Conservation (phyloP, 805 yeast genomes). For the Barnettozyma sucrosica region DNA sequence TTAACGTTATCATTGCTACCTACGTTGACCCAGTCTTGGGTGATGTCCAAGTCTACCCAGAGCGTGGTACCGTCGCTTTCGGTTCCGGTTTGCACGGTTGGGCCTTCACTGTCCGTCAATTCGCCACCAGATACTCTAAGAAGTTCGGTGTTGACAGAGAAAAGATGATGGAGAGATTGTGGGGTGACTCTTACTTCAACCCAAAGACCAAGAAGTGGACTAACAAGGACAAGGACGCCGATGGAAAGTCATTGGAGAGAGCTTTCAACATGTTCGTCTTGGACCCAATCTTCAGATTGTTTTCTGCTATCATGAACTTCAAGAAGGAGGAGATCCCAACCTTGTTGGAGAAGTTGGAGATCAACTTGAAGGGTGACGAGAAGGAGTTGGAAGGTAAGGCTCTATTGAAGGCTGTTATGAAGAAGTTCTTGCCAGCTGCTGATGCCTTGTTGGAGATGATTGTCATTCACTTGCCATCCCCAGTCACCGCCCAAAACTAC, state of each 20-base stretch:
- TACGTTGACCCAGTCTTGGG: slow-evolving; percentile 87
- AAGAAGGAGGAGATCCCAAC: slow-evolving; percentile 95
- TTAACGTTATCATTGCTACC: slow-evolving; percentile 95
- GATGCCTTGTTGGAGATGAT: slow-evolving; percentile 99
- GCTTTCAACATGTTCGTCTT: slow-evolving; percentile 99
- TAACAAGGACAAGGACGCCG: slow-evolving; percentile 91
- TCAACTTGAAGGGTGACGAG: slow-evolving; percentile 90
- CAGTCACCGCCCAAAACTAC: slow-evolving; percentile 98
- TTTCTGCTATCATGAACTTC: slow-evolving; percentile 97
- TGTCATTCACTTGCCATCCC: slow-evolving; percentile 97
- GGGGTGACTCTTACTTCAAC: slow-evolving; percentile 99
- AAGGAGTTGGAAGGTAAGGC: slow-evolving; percentile 99
- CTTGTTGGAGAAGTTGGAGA: slow-evolving; percentile 90
- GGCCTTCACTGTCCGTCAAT: slow-evolving; percentile 99
- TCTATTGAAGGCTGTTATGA: slow-evolving; percentile 95
- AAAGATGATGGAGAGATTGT: slow-evolving; percentile 98
- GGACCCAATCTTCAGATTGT: slow-evolving; percentile 98
- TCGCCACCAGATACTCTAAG: slow-evolving; percentile 96
- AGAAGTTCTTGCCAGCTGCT: slow-evolving; percentile 99
- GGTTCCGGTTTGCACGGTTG: slow-evolving; percentile 99
- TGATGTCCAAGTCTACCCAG: slow-evolving; percentile 98
- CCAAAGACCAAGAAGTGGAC: slow-evolving; percentile 99
- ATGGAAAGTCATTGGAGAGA: slow-evolving; percentile 94
- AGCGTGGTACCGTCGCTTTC: slow-evolving; percentile 97
- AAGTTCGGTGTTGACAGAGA: slow-evolving; percentile 97